phyloP scores from a whole-genome alignment of 2,329 filamentous ascomycete species.

The Cytospora piceae region DNA sequence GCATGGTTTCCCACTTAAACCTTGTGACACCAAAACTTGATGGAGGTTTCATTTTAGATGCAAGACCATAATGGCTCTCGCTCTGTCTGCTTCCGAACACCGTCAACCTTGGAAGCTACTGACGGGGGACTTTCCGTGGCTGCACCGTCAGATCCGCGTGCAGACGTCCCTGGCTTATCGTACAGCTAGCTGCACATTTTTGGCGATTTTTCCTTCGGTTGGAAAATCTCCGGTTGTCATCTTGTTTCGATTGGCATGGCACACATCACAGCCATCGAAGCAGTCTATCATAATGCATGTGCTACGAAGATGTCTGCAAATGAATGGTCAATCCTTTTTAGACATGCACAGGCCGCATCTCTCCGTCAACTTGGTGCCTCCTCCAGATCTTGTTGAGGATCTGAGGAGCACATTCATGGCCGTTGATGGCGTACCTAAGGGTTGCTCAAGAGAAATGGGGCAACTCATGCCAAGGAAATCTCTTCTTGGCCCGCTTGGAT shows the following conservation, averaged over 20 bases:
- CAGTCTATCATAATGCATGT: background rate
- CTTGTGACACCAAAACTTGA: background rate
- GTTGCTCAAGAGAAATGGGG: conserved; percentile 12
- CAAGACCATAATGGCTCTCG: background rate
- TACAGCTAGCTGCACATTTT: background rate
- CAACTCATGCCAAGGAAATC: conserved; percentile 4
- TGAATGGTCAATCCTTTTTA: background rate
- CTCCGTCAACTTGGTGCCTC: background rate
- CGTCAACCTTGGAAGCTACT: background rate
- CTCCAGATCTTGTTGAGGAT: conserved; percentile 12
- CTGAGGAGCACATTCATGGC: conserved; percentile 1
- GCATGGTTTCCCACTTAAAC: background rate
- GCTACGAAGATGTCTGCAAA: conserved; percentile 1
- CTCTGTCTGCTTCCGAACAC: background rate
- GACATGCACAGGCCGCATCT: background rate
- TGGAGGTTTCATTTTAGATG: background rate
- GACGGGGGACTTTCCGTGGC: conserved; percentile 4
- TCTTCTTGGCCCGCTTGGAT: conserved; percentile 6
- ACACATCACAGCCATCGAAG: background rate
- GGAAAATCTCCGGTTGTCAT: background rate
- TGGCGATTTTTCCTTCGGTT: background rate
- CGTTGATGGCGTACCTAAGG: background rate
- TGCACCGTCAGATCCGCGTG: background rate
- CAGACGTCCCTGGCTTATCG: background rate
- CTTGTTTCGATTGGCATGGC: conserved; percentile 3